phyloP scores from a whole-genome alignment of 805 yeast species.

The Lachancea nothofagi region DNA sequence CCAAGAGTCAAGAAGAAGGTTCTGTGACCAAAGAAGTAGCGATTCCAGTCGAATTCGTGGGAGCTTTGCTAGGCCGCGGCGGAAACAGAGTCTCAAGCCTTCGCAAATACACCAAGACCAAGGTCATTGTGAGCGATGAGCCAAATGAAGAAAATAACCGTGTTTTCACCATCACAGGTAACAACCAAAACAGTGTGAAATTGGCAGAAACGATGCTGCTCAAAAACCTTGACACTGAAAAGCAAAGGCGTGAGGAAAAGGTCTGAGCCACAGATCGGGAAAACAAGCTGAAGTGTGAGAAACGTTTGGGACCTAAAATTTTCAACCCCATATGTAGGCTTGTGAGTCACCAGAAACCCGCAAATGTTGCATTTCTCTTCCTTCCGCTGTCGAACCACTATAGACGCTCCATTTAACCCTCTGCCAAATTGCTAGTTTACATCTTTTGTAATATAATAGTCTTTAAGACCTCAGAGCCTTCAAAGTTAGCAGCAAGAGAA shows the following conservation, averaged over 20 bases:
- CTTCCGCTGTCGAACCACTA: too few relatives aligned
- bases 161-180: constrained; percentile 65
- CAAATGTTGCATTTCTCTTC: too few relatives aligned
- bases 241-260: constrained; percentile 40
- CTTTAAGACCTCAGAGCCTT: too few relatives aligned
- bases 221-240: constrained; percentile 55
- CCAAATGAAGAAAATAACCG: constrained; percentile 60
- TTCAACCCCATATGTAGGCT: too few relatives aligned
- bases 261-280: not conserved
- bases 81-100: constrained; percentile 85
- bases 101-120: constrained; percentile 70
- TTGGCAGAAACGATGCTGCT: constrained; percentile 54
- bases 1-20: constrained; percentile 28
- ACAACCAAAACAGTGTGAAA: constrained; percentile 39
- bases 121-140: constrained; percentile 68
- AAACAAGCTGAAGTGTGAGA: not conserved
- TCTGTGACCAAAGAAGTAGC: constrained; percentile 37
- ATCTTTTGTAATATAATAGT: too few relatives aligned
- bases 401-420: too few relatives aligned
- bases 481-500: too few relatives aligned
- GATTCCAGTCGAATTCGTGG: constrained; percentile 78
- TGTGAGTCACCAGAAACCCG: too few relatives aligned
- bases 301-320: not conserved
- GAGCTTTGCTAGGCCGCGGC: constrained; percentile 81
- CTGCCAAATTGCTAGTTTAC: too few relatives aligned